phyloP scores from a whole-genome alignment of 176 grass and related monocot genomes.

The Stipa capillata region DNA sequence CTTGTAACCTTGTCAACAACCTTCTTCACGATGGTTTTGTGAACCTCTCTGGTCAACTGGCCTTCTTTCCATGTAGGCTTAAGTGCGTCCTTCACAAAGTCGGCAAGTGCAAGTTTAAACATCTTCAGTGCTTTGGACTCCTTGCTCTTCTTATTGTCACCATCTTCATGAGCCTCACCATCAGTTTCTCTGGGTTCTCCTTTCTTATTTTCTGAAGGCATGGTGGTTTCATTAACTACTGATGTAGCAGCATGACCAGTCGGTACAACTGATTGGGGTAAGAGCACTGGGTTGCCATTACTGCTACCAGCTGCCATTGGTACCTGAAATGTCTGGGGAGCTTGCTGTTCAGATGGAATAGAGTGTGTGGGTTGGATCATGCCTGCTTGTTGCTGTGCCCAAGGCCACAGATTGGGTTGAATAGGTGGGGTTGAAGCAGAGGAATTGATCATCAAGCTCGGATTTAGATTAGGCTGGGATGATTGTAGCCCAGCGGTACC shows the following conservation, averaged over 20 bases:
- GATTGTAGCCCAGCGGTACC: slow-evolving; percentile 31
- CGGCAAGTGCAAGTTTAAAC: slow-evolving; percentile 79
- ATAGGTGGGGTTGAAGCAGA: slow-evolving; percentile 13
- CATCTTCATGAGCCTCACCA: slow-evolving; percentile 37
- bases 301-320: slow-evolving; percentile 20
- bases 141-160: slow-evolving; percentile 54
- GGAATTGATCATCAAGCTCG: slow-evolving; percentile 10
- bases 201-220: slow-evolving; percentile 40
- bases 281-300: slow-evolving; percentile 24
- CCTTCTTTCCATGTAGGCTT: slow-evolving; percentile 98
- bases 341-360: slow-evolving; percentile 37
- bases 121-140: slow-evolving; percentile 68
- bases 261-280: slow-evolving; percentile 7
- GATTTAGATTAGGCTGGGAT: slow-evolving; percentile 33
- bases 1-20: slow-evolving; percentile 89
- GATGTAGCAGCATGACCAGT: not conserved
- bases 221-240: slow-evolving; percentile 27
- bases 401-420: slow-evolving; percentile 36
- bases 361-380: slow-evolving; percentile 8
- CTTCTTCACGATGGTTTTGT: slow-evolving; percentile 98
- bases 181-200: slow-evolving; percentile 37
- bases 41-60: slow-evolving; percentile 76
- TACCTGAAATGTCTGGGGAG: slow-evolving; percentile 13
- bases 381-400: slow-evolving; percentile 32
- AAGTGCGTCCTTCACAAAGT: slow-evolving; percentile 85